These are phyloP conservation scores for Cupressus sempervirens DNA, from an alignment of 75 land plant species.

Conservation along the genomic window DNA sequence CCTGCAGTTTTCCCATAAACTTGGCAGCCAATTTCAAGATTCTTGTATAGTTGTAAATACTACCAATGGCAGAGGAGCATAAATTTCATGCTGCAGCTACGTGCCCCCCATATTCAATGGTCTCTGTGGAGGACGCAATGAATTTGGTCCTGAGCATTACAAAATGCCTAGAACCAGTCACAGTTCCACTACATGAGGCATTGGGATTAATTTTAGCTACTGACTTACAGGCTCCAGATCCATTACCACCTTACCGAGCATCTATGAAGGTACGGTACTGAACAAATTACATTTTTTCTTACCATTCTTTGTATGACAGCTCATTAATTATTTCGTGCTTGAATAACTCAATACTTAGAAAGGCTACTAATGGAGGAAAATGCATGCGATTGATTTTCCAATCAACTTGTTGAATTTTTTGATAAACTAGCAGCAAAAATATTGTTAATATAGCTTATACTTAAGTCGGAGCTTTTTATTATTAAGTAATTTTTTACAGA, in stretches of 20 bases:
- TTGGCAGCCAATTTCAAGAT: background rate
- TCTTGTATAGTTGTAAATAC: background rate
- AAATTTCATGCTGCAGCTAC: conserved; percentile 7
- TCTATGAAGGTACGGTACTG: conserved; percentile 69
- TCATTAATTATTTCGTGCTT: background rate
- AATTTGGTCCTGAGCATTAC: conserved; percentile 42
- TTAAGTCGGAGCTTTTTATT: background rate
- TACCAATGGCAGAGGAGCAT: background rate
- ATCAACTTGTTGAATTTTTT: background rate
- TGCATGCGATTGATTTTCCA: background rate
- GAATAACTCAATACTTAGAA: background rate
- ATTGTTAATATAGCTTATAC: background rate
- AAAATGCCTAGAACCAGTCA: conserved; percentile 48
- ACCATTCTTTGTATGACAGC: background rate
- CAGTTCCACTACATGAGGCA: conserved; percentile 65
- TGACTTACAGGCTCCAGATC: conserved; percentile 77
- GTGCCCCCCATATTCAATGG: conserved; percentile 20
- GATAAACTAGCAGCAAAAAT: background rate
- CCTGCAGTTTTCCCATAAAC: conserved; percentile 1
- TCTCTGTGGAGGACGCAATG: conserved; percentile 69
- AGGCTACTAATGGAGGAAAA: background rate
- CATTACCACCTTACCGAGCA: conserved; percentile 93
- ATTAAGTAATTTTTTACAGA: background rate
- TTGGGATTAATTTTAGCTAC: conserved; percentile 69
- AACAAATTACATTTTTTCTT: background rate